phyloP scores from a whole-genome alignment of 2,329 filamentous ascomycete species.

The Colletotrichum liaoningense region DNA sequence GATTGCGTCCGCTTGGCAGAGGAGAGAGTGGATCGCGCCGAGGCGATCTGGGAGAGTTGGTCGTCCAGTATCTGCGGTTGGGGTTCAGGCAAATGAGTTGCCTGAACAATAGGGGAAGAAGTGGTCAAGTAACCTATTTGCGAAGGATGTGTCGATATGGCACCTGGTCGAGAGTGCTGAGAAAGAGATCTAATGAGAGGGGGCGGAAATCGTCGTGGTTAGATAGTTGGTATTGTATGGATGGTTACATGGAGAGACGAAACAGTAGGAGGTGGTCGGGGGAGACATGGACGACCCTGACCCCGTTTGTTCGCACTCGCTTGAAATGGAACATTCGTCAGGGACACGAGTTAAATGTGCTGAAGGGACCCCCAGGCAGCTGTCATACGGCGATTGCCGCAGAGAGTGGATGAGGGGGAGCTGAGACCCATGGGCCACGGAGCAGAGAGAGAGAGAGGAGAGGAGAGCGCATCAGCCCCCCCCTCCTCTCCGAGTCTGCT shows the following conservation, averaged over 20 bases:
- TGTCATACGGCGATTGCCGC: slow-evolving; percentile 33
- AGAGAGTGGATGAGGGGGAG: slow-evolving; percentile 34
- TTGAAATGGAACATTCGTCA: slow-evolving; percentile 10
- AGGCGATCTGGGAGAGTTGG: slow-evolving; percentile 40
- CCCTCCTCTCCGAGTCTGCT: not conserved
- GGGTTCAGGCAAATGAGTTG: slow-evolving; percentile 61
- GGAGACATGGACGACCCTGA: slow-evolving; percentile 26
- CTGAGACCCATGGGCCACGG: slow-evolving; percentile 16
- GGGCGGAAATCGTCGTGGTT: slow-evolving; percentile 13
- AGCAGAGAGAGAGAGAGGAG: not conserved
- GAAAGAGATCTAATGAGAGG: slow-evolving; percentile 18
- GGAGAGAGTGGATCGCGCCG: slow-evolving; percentile 50
- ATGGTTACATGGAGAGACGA: slow-evolving; percentile 16
- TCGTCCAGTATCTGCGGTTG: slow-evolving; percentile 54
- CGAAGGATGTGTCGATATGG: slow-evolving; percentile 69
- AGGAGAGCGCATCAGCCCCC: not conserved
- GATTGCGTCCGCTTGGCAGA: slow-evolving; percentile 47
- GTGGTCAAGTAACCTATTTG: slow-evolving; percentile 76
- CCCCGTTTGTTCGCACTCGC: slow-evolving; percentile 14
- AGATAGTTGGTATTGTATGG: slow-evolving; percentile 32
- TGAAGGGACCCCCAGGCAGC: slow-evolving; percentile 26
- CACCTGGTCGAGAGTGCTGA: slow-evolving; percentile 49
- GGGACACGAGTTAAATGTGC: slow-evolving; percentile 8
- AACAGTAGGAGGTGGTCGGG: slow-evolving; percentile 33
- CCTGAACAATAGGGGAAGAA: slow-evolving; percentile 75